These are phyloP conservation scores for Globisporangium megalacanthum DNA, from an alignment of 352 stramenopile species.

Conservation along the genomic window DNA sequence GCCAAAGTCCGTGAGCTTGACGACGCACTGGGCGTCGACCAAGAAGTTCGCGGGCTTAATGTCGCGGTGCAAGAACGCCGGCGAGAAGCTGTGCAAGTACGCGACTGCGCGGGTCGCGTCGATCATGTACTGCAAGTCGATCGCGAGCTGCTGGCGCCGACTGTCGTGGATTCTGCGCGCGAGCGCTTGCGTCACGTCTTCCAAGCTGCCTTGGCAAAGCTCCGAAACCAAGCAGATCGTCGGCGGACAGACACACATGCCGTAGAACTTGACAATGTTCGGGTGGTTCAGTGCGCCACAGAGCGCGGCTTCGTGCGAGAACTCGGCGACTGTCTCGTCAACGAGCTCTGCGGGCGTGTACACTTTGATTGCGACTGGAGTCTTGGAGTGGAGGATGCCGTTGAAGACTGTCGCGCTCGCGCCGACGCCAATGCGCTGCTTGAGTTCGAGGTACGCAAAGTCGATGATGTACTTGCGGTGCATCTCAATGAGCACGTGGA, in stretches of 20 bases:
- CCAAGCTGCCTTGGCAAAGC: slow-evolving; percentile 40
- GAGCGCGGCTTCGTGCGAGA: slow-evolving; percentile 42
- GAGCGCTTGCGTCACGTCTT: slow-evolving; percentile 16
- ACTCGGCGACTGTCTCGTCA: slow-evolving; percentile 35
- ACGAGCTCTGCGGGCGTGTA: slow-evolving; percentile 49
- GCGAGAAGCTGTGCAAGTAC: slow-evolving; percentile 50
- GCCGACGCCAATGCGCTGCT: slow-evolving; percentile 31
- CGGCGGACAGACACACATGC: slow-evolving; percentile 66
- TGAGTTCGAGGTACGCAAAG: slow-evolving; percentile 42
- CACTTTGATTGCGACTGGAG: slow-evolving; percentile 48
- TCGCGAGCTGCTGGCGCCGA: slow-evolving; percentile 23
- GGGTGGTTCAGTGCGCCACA: slow-evolving; percentile 29
- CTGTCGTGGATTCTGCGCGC: not conserved
- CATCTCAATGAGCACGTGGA: slow-evolving; percentile 44
- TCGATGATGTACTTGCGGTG: slow-evolving; percentile 48
- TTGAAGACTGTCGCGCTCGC: slow-evolving; percentile 39
- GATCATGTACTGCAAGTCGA: slow-evolving; percentile 36
- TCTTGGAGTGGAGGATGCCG: slow-evolving; percentile 26
- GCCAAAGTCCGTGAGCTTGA: slow-evolving; percentile 20
- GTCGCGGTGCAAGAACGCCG: slow-evolving; percentile 42
- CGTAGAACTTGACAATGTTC: slow-evolving; percentile 82
- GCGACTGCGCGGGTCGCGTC: slow-evolving; percentile 37
- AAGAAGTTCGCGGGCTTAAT: slow-evolving; percentile 66
- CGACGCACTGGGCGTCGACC: slow-evolving; percentile 13
- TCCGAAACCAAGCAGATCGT: slow-evolving; percentile 51